Percentiles rank a stretch among this genome's conserved stretches.
phyloP scores from a whole-genome alignment of 306 rosid species.

The Glycine tomentella region DNA sequence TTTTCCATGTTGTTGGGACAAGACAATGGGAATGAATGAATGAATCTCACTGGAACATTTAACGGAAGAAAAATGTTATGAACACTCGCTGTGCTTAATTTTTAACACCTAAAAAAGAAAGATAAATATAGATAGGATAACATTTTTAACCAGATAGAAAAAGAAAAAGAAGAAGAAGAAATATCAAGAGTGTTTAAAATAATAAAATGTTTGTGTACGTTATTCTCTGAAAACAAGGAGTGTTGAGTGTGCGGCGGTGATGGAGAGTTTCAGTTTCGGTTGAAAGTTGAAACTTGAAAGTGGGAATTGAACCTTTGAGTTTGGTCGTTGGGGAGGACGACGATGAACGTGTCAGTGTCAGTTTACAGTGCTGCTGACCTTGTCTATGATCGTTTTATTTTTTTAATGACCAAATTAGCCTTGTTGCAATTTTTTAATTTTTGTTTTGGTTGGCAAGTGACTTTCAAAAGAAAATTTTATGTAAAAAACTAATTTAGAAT shows the following conservation, averaged over 20 bases:
- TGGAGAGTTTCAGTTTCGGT: not conserved
- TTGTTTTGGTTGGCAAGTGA: not conserved
- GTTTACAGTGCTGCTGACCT: not conserved
- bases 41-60: not conserved
- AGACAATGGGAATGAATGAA: too few species aligned
- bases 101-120: too few species aligned
- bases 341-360: slow-evolving; percentile 29
- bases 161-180: too few species aligned
- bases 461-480: too few species aligned
- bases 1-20: too few species aligned
- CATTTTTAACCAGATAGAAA: too few species aligned
- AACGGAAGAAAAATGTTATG: too few species aligned
- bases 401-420: slow-evolving; percentile 42
- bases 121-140: too few species aligned
- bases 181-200: too few species aligned
- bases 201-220: too few species aligned
- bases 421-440: not conserved
- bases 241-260: slow-evolving; percentile 9
- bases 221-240: slow-evolving; percentile 10
- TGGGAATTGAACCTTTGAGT: not conserved
- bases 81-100: too few species aligned
- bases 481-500: too few species aligned
- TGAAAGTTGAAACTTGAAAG: not conserved
- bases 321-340: not conserved
- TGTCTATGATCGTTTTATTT: not conserved